phyloP scores from a whole-genome alignment of 768 basidiomycete genomes.

The Macrolepiota fuliginosa region DNA sequence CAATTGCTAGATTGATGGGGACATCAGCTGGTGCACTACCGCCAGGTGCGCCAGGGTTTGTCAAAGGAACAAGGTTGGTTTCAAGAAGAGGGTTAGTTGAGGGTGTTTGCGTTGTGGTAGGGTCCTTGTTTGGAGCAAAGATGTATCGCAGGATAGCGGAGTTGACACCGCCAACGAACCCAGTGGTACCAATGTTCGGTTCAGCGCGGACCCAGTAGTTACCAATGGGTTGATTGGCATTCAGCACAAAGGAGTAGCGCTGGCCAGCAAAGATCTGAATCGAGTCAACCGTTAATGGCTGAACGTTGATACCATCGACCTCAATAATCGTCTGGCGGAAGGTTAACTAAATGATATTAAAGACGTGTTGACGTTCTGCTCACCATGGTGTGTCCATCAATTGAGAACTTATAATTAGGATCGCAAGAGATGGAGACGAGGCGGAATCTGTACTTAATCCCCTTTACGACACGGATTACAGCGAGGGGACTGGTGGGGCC shows the following conservation, averaged over 20 bases:
- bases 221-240: constrained; percentile 23
- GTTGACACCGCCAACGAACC: constrained; percentile 37
- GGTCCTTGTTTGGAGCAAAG: constrained; percentile 41
- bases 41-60: constrained; percentile 18
- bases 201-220: constrained; percentile 45
- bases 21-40: constrained; percentile 16
- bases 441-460: constrained; percentile 45
- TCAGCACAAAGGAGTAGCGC: constrained; percentile 46
- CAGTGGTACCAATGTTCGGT: constrained; percentile 23
- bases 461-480: constrained; percentile 30
- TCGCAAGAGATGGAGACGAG: constrained; percentile 34
- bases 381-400: constrained; percentile 35
- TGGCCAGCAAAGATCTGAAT: constrained; percentile 46
- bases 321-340: constrained; percentile 38
- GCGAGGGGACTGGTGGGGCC: constrained; percentile 32
- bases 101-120: constrained; percentile 24
- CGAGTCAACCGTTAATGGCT: constrained; percentile 36
- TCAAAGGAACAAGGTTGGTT: constrained; percentile 10
- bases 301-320: constrained; percentile 37
- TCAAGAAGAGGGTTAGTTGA: constrained; percentile 19
- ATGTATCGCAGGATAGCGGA: constrained; percentile 48
- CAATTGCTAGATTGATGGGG: constrained; percentile 10
- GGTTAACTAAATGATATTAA: no score
- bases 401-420: constrained; percentile 37
- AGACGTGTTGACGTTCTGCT: neutral